These are phyloP conservation scores for Ophiostoma piceae DNA, from an alignment of 2,329 filamentous ascomycete species.

Conservation along the genomic window DNA sequence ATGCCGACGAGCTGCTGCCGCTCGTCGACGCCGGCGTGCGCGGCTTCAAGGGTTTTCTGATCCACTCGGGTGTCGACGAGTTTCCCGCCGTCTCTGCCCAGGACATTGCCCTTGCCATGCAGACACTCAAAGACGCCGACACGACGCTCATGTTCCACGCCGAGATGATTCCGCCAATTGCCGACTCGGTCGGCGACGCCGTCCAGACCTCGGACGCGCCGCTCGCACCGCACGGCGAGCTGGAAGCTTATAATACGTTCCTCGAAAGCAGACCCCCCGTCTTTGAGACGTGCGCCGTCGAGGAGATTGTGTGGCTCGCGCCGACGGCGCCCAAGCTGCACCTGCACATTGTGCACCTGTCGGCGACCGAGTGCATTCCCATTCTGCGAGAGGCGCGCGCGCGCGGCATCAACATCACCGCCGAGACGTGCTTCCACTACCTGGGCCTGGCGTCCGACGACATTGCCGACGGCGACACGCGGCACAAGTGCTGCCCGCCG, in stretches of 20 bases:
- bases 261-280: constrained; percentile 80
- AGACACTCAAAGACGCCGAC: constrained; percentile 68
- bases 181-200: constrained; percentile 71
- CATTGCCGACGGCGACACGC: constrained; percentile 76
- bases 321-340: constrained; percentile 74
- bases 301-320: constrained; percentile 77
- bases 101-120: constrained; percentile 77
- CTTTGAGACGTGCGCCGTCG: constrained; percentile 87
- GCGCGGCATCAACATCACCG: constrained; percentile 76
- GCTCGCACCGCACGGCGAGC: constrained; percentile 62
- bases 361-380: constrained; percentile 81
- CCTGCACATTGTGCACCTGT: constrained; percentile 90
- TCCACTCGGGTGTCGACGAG: constrained; percentile 93
- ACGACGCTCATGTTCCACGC: constrained; percentile 99
- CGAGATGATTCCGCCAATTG: constrained; percentile 90
- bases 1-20: constrained; percentile 69
- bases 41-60: constrained; percentile 96
- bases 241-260: constrained; percentile 82
- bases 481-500: constrained; percentile 93
- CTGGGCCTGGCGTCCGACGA: constrained; percentile 77
- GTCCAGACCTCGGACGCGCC: constrained; percentile 64
- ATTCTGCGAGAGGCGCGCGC: constrained; percentile 68
- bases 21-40: constrained; percentile 81
- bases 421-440: constrained; percentile 95
- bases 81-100: constrained; percentile 82